phyloP scores from a whole-genome alignment of 176 grass and related monocot genomes.

The Oryza nivara region DNA sequence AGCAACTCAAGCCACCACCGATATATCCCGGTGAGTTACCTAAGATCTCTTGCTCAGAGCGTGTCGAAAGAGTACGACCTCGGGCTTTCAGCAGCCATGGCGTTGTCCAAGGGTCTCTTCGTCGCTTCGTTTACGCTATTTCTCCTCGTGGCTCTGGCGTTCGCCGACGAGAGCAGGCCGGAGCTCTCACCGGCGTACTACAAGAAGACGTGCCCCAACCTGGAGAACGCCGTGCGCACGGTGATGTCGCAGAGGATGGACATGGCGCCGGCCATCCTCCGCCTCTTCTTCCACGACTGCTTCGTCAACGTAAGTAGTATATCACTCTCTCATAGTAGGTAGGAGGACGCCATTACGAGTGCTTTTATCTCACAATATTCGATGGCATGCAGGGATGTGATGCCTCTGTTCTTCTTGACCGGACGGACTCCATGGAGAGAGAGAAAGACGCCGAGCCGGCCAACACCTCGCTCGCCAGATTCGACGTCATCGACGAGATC shows the following conservation, averaged over 20 bases:
- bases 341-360: too few relatives aligned
- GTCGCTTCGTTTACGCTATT: background rate
- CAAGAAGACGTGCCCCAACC: conserved; percentile 50
- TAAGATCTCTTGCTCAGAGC: too few relatives aligned
- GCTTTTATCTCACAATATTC: too few relatives aligned
- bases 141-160: background rate
- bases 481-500: conserved; percentile 62
- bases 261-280: conserved; percentile 62
- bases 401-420: conserved; percentile 58
- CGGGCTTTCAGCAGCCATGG: background rate
- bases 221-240: conserved; percentile 32
- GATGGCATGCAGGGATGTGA: conserved; percentile 56
- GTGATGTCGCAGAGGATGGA: conserved; percentile 47
- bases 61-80: too few relatives aligned
- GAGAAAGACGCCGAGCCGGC: conserved; percentile 47
- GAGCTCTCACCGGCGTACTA: conserved; percentile 51
- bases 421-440: conserved; percentile 27
- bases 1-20: too few relatives aligned
- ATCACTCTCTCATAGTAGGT: too few relatives aligned
- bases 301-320: conserved; percentile 35
- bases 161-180: background rate
- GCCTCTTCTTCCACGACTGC: conserved; percentile 88
- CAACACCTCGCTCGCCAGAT: conserved; percentile 53
- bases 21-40: too few relatives aligned
- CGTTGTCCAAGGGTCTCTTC: too few relatives aligned